Conservation (phyloP, 2,329 filamentous ascomycete genomes). For the Aureobasidium sp. region DNA sequence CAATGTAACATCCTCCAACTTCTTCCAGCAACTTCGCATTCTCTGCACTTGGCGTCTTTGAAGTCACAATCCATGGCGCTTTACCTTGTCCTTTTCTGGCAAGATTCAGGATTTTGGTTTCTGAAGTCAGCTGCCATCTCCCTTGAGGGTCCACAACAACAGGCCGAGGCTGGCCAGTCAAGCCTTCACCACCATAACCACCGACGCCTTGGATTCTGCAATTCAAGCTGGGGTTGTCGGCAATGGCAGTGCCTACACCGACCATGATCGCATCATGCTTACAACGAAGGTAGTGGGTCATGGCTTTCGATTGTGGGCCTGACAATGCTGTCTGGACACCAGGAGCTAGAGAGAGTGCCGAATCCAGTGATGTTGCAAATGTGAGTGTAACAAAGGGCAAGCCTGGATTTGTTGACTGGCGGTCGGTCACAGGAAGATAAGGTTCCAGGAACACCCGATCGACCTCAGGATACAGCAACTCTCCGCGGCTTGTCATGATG, state of each 20-base stretch:
- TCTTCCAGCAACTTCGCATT: conserved; percentile 30
- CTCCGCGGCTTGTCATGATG: conserved; percentile 13
- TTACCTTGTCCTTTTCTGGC: conserved; percentile 57
- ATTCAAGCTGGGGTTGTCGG: conserved; percentile 80
- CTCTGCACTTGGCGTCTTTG: conserved; percentile 37
- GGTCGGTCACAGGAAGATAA: conserved; percentile 33
- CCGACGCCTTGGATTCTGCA: conserved; percentile 59
- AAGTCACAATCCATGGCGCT: conserved; percentile 60
- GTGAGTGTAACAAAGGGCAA: conserved; percentile 65
- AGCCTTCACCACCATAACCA: conserved; percentile 45
- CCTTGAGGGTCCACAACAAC: conserved; percentile 71
- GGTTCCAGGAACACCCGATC: conserved; percentile 39
- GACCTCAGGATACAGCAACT: conserved; percentile 32
- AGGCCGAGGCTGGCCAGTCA: conserved; percentile 63
- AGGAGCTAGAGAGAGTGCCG: conserved; percentile 64
- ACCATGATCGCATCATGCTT: conserved; percentile 78
- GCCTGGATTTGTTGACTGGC: neutral
- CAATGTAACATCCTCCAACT: conserved; percentile 18
- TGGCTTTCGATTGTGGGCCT: conserved; percentile 72
- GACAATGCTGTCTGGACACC: conserved; percentile 78
- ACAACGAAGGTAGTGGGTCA: conserved; percentile 86
- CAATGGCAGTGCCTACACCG: conserved; percentile 73
- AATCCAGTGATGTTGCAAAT: conserved; percentile 85
- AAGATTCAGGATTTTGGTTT: conserved; percentile 55
- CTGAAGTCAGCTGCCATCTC: conserved; percentile 57